Evolutionary conservation across 2,329 filamentous ascomycete species (phyloP).

Genomic region (Fusarium buharicum): DNA sequence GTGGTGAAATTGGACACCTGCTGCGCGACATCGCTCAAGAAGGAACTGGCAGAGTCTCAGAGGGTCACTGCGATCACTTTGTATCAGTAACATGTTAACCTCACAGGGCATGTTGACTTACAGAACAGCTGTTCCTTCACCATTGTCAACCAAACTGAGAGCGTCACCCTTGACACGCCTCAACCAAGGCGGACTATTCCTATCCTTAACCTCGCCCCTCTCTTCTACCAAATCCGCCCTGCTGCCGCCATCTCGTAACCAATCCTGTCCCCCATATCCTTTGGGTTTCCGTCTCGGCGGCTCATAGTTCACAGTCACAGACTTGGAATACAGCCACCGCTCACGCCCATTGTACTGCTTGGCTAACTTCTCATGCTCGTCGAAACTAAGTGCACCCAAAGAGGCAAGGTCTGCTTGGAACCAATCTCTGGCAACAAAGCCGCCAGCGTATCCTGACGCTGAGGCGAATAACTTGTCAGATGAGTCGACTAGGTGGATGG

Average conservation of each 20-base stretch:
- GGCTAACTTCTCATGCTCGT: slow-evolving; percentile 73
- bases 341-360: slow-evolving; percentile 65
- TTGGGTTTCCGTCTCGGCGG: slow-evolving; percentile 51
- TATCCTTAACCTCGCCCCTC: slow-evolving; percentile 46
- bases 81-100: slow-evolving; percentile 7
- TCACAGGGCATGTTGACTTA: slow-evolving; percentile 50
- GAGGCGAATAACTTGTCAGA: slow-evolving; percentile 72
- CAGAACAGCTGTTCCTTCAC: slow-evolving; percentile 72
- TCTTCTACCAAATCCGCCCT: slow-evolving; percentile 62
- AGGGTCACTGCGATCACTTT: slow-evolving; percentile 65
- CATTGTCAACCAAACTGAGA: slow-evolving; percentile 70
- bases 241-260: slow-evolving; percentile 72
- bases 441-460: slow-evolving; percentile 78
- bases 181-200: slow-evolving; percentile 48
- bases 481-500: slow-evolving; percentile 60
- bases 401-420: slow-evolving; percentile 66
- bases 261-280: slow-evolving; percentile 66
- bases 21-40: slow-evolving; percentile 63
- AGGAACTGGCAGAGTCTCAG: slow-evolving; percentile 73
- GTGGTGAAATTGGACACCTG: slow-evolving; percentile 73
- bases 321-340: slow-evolving; percentile 63
- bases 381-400: slow-evolving; percentile 75
- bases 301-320: slow-evolving; percentile 67
- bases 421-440: slow-evolving; percentile 80
- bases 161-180: slow-evolving; percentile 61